Evolutionary conservation across 106 monocot genomes (phyloP).

Genomic region (Agapanthus africanus): DNA sequence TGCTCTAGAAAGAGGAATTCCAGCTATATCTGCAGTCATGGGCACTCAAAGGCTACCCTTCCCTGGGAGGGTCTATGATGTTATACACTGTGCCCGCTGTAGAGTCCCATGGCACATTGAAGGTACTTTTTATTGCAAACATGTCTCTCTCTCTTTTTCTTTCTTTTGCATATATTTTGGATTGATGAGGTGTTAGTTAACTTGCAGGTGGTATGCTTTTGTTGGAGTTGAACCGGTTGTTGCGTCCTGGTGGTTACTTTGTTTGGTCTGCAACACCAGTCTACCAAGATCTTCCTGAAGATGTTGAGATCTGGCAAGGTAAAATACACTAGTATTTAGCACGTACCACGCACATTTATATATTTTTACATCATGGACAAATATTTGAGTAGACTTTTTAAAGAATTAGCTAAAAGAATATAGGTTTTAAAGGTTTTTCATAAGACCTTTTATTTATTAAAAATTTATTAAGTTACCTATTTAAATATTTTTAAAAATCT

Average conservation of each 20-base stretch:
- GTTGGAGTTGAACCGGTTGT: slow-evolving; percentile 76
- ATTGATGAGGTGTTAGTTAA: slow-evolving; percentile 10
- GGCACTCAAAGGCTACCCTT: slow-evolving; percentile 82
- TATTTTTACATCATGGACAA: too few species aligned
- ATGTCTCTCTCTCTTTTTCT: not conserved
- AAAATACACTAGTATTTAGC: too few species aligned
- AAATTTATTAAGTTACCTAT: too few species aligned
- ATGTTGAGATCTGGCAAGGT: slow-evolving; percentile 91
- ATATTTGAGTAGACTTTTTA: too few species aligned
- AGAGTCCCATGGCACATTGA: slow-evolving; percentile 95
- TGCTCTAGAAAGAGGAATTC: slow-evolving; percentile 94
- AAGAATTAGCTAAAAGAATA: too few species aligned
- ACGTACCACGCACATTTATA: too few species aligned
- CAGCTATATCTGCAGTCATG: slow-evolving; percentile 90
- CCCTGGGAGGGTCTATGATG: slow-evolving; percentile 69
- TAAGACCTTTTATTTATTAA: too few species aligned
- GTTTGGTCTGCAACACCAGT: slow-evolving; percentile 97
- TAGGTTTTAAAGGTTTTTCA: too few species aligned
- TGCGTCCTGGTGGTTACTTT: slow-evolving; percentile 88
- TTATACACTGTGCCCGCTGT: slow-evolving; percentile 89
- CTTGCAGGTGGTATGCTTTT: slow-evolving; percentile 75
- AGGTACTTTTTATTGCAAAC: slow-evolving; percentile 26
- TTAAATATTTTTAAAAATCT: too few species aligned
- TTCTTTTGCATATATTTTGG: not conserved
- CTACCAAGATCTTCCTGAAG: slow-evolving; percentile 53